Conservation (phyloP, 371 early-diverging fungal species). For the Conidiobolus incongruus region DNA sequence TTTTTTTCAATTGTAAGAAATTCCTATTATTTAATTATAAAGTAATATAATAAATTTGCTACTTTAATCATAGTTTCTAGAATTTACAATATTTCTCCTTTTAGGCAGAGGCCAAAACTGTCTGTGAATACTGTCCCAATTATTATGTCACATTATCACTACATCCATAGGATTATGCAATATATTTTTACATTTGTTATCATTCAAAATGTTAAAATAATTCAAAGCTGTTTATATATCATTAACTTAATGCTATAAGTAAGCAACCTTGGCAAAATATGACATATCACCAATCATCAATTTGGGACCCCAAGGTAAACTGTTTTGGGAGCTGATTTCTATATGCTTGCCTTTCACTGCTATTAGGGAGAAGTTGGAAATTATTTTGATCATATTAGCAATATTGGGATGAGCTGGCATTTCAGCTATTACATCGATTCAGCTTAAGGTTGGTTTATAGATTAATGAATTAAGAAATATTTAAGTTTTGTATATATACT, state of each 20-base stretch:
- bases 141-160: not conserved
- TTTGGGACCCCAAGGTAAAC: not conserved
- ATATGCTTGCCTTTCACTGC: not conserved
- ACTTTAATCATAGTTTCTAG: not conserved
- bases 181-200: no score
- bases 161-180: not conserved
- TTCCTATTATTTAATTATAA: no score
- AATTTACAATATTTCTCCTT: not conserved
- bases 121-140: conserved; percentile 1
- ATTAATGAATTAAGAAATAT: no score
- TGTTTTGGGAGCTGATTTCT: not conserved
- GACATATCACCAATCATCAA: not conserved
- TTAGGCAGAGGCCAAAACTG: not conserved
- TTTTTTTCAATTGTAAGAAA: no score
- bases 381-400: no score
- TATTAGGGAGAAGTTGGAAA: not conserved
- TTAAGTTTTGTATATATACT: no score
- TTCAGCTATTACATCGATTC: no score
- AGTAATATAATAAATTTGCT: not conserved
- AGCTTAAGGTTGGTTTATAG: no score
- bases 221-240: no score
- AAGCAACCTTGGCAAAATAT: not conserved
- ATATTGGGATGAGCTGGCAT: no score
- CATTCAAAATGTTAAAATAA: no score
- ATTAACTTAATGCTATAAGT: no score